Conservation (phyloP, 331 rosid genomes). For the Spiraea crenata region DNA sequence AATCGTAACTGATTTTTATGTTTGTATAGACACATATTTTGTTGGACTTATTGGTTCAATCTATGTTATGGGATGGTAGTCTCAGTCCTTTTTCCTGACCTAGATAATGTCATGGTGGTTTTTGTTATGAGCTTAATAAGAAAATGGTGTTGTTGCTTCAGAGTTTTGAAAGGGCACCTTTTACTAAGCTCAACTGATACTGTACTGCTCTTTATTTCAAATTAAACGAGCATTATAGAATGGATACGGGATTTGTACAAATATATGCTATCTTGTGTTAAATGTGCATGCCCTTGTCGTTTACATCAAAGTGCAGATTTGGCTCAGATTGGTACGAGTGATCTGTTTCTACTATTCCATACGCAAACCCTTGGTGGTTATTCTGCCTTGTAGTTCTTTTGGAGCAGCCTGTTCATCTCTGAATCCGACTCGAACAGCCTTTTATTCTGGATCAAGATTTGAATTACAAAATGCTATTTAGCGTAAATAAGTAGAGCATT, state of each 20-base stretch:
- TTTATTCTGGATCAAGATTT: not conserved
- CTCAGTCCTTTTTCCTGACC: not conserved
- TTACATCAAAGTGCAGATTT: not conserved
- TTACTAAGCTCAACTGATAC: not conserved
- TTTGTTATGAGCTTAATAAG: not conserved
- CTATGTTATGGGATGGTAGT: slow-evolving; percentile 9
- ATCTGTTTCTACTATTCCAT: not conserved
- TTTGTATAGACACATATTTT: slow-evolving; percentile 33
- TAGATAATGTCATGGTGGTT: not conserved
- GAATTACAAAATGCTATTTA: no score
- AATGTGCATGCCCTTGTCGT: not conserved
- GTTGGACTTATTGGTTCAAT: not conserved
- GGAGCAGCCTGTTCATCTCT: not conserved
- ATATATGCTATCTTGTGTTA: not conserved
- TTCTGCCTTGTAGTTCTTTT: not conserved
- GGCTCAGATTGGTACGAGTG: not conserved
- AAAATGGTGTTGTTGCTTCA: not conserved
- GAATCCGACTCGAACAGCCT: not conserved
- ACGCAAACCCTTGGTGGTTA: not conserved
- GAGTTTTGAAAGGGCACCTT: not conserved
- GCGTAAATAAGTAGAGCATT: no score
- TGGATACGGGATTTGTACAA: not conserved
- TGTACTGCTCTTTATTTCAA: no score
- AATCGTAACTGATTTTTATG: slow-evolving; percentile 33
- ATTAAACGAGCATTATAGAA: not conserved